Evolutionary conservation across 2,329 filamentous ascomycete species (phyloP).

Genomic region (Furcasterigmium furcatum): DNA sequence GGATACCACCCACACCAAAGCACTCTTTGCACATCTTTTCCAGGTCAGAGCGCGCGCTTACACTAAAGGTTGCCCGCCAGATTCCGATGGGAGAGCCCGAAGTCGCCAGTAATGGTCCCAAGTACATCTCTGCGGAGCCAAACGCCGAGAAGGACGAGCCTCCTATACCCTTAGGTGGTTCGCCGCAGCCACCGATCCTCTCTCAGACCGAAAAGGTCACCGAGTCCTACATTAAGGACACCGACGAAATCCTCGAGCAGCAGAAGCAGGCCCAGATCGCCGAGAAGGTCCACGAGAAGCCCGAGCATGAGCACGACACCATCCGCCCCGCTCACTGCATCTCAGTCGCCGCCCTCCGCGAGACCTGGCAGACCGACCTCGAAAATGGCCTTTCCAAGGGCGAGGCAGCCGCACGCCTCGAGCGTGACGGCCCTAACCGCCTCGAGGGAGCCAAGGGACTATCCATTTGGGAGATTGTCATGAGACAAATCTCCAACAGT

Average conservation of each 20-base stretch:
- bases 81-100: constrained; percentile 17
- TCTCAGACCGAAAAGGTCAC: not conserved
- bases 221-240: constrained; percentile 2
- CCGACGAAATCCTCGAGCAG: constrained; percentile 8
- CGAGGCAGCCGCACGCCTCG: constrained; percentile 64
- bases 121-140: constrained; percentile 14
- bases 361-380: constrained; percentile 36
- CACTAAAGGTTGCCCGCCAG: constrained; percentile 7
- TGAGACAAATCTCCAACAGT: constrained; percentile 76
- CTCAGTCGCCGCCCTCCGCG: constrained; percentile 20
- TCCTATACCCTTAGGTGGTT: constrained; percentile 8
- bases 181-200: not conserved
- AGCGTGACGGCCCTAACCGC: constrained; percentile 65
- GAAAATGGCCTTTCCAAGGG: constrained; percentile 58
- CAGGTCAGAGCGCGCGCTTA: not conserved
- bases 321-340: constrained; percentile 19
- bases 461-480: constrained; percentile 71
- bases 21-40: constrained; percentile 2
- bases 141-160: constrained; percentile 16
- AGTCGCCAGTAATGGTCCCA: constrained; percentile 15
- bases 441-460: constrained; percentile 69
- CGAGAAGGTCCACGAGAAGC: not conserved
- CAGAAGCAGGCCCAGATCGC: constrained; percentile 5
- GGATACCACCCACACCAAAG: constrained; percentile 8
- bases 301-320: constrained; percentile 5